Evolutionary conservation across 352 stramenopile genomes (phyloP).

Genomic region (Phytophthora foliorum): DNA sequence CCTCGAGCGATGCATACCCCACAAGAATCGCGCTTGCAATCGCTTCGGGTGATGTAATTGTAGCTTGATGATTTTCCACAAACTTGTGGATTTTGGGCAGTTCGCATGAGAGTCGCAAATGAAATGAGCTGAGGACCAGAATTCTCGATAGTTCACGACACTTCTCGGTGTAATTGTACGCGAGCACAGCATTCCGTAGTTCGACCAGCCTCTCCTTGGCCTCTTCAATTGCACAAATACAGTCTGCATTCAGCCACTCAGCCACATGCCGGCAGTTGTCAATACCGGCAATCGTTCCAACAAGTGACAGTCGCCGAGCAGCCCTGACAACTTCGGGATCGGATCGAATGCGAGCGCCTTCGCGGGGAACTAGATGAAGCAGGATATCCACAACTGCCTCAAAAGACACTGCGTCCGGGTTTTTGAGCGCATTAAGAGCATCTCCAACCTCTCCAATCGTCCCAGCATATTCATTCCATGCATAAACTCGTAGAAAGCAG

Average conservation of each 20-base stretch:
- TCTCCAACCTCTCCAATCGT: background rate
- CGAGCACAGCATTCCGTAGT: constrained; percentile 5
- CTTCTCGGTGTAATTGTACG: background rate
- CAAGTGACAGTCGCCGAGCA: background rate
- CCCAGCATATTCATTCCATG: constrained; percentile 4
- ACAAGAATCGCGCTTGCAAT: constrained; percentile 28
- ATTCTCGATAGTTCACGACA: background rate
- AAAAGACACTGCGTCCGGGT: background rate
- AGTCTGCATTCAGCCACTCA: constrained; percentile 16
- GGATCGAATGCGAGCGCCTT: background rate
- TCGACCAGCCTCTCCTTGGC: constrained; percentile 19
- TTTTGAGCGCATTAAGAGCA: background rate
- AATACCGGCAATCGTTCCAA: constrained; percentile 2
- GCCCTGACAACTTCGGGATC: background rate
- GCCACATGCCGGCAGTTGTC: background rate
- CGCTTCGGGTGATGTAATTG: background rate
- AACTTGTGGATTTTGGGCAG: constrained; percentile 19
- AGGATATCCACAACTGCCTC: background rate
- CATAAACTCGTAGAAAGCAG: constrained; percentile 15
- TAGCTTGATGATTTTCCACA: constrained; percentile 9
- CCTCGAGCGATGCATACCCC: constrained; percentile 14
- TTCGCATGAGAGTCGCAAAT: constrained; percentile 19
- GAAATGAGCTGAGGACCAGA: constrained; percentile 19
- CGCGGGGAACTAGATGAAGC: background rate
- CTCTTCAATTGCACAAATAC: constrained; percentile 6